phyloP scores from a whole-genome alignment of 495 filamentous ascomycete species.

The Aspergillus saccharolyticus region DNA sequence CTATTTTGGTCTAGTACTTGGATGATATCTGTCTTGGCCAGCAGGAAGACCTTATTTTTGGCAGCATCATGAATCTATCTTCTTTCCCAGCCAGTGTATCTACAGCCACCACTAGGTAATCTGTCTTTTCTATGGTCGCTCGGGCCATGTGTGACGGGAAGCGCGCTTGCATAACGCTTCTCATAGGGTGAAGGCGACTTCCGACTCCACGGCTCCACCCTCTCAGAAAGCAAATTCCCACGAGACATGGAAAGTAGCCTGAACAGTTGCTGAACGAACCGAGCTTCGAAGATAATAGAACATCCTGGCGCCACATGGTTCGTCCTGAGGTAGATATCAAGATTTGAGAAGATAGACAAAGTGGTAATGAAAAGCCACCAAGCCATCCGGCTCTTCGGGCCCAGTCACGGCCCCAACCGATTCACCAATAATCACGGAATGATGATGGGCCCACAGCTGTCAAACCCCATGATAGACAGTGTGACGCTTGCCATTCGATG shows the following conservation, averaged over 20 bases:
- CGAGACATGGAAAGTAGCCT: not conserved
- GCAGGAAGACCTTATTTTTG: slow-evolving; percentile 21
- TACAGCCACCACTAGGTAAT: slow-evolving; percentile 1
- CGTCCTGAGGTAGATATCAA: slow-evolving; percentile 5
- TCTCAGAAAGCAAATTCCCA: slow-evolving; percentile 16
- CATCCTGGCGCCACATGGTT: slow-evolving; percentile 18
- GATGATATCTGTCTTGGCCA: not conserved
- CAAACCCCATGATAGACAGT: slow-evolving; percentile 13
- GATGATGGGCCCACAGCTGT: not conserved
- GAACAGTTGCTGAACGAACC: not conserved
- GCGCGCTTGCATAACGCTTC: slow-evolving; percentile 32
- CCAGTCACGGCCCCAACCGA: not conserved
- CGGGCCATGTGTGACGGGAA: slow-evolving; percentile 23
- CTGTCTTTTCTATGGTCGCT: slow-evolving; percentile 7
- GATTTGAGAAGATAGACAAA: slow-evolving; percentile 10
- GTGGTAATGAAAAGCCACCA: not conserved
- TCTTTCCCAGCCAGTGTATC: not conserved
- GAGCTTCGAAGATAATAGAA: not conserved
- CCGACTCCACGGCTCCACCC: slow-evolving; percentile 16
- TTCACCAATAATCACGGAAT: not conserved
- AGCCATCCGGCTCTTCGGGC: not conserved
- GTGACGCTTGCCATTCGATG: slow-evolving; percentile 11
- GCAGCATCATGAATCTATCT: slow-evolving; percentile 9
- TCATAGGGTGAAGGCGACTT: slow-evolving; percentile 24
- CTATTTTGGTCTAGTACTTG: slow-evolving; percentile 17